Conservation (phyloP, 768 basidiomycete species). For the Podaxis carcinomalis region DNA sequence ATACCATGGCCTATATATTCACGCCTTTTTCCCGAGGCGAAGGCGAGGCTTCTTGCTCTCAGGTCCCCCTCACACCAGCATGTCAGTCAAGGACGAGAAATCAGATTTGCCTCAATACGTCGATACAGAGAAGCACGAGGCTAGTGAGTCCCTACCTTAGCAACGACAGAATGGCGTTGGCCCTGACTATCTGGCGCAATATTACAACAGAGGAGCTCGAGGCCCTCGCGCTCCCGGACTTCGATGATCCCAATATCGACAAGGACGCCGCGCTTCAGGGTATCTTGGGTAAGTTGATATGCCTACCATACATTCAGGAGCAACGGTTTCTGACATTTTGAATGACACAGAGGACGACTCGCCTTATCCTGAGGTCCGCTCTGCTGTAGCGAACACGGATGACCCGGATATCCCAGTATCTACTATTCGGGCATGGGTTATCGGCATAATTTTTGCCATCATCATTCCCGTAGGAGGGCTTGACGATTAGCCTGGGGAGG, state of each 20-base stretch:
- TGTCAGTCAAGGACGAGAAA: conserved; percentile 26
- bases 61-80: conserved; percentile 22
- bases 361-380: conserved; percentile 69
- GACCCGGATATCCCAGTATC: conserved; percentile 57
- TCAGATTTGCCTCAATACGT: conserved; percentile 23
- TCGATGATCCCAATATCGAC: conserved; percentile 55
- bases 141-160: conserved; percentile 13
- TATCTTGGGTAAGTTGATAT: conserved; percentile 35
- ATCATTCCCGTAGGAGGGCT: conserved; percentile 43
- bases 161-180: background rate
- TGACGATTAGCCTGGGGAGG: background rate
- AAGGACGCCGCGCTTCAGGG: conserved; percentile 39
- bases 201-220: conserved; percentile 20
- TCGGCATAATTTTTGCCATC: conserved; percentile 70
- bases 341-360: conserved; percentile 52
- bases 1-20: background rate
- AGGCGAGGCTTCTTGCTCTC: conserved; percentile 16
- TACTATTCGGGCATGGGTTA: conserved; percentile 65
- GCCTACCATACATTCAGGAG: conserved; percentile 16
- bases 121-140: conserved; percentile 27
- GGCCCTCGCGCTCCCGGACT: conserved; percentile 31
- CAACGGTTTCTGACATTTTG: conserved; percentile 13
- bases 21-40: background rate
- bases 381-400: conserved; percentile 68
- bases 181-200: background rate